phyloP scores from a whole-genome alignment of 1,284 basidiomycete genomes.

The Ustilago lituana region DNA sequence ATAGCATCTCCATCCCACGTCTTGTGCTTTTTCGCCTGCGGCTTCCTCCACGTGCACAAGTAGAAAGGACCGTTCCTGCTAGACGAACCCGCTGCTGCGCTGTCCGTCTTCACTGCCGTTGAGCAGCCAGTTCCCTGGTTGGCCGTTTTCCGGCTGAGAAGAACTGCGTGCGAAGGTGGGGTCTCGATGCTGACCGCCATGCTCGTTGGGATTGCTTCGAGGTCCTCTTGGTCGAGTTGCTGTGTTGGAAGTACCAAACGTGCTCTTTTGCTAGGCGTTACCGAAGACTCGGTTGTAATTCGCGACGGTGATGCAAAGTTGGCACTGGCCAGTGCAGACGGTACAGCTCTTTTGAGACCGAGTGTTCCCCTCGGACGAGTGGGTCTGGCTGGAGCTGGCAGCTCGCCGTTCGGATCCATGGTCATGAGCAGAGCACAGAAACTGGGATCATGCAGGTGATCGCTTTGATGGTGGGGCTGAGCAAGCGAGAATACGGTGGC shows the following conservation, averaged over 20 bases:
- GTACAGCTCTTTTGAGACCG: constrained; percentile 23
- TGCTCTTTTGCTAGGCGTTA: constrained; percentile 22
- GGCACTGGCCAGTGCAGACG: constrained; percentile 5
- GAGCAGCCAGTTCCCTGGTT: constrained; percentile 1
- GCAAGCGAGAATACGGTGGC: no score
- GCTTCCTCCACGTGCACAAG: constrained; percentile 72
- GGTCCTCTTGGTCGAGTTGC: constrained; percentile 7
- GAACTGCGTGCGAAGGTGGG: constrained; percentile 30
- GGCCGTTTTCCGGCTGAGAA: constrained; percentile 23
- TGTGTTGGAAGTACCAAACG: constrained; percentile 41
- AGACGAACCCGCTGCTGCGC: constrained; percentile 15
- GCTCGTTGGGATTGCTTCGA: neutral
- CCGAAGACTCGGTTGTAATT: neutral
- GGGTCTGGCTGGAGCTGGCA: constrained; percentile 10
- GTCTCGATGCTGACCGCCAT: constrained; percentile 9
- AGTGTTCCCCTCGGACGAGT: constrained; percentile 30
- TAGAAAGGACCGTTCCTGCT: constrained; percentile 51
- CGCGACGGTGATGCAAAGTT: constrained; percentile 12
- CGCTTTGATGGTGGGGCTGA: neutral
- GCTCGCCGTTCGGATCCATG: constrained; percentile 11
- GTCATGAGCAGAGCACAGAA: neutral
- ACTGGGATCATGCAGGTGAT: constrained; percentile 6
- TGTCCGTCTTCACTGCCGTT: neutral
- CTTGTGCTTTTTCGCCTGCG: constrained; percentile 81
- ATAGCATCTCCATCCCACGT: constrained; percentile 78